Evolutionary conservation across 352 stramenopile species (phyloP).

Genomic region (Globisporangium nodosum): DNA sequence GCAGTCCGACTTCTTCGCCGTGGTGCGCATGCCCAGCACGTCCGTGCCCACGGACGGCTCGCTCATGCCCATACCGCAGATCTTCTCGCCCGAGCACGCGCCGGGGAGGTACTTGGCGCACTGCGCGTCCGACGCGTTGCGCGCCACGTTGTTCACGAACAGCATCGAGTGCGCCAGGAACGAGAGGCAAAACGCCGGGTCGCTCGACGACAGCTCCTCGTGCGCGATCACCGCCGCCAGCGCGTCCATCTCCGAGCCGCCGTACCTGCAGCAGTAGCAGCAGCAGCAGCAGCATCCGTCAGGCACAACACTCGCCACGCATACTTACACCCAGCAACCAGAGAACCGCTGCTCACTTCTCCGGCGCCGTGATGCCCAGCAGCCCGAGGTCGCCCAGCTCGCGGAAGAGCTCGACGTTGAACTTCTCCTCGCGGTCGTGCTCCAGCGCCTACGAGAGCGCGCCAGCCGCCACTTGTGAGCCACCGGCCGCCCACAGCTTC

Average conservation of each 20-base stretch:
- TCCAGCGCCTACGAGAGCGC: conserved; percentile 63
- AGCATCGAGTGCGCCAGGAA: conserved; percentile 95
- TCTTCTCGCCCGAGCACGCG: conserved; percentile 90
- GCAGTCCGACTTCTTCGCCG: conserved; percentile 79
- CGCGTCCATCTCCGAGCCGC: conserved; percentile 94
- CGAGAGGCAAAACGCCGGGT: conserved; percentile 97
- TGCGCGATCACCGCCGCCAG: conserved; percentile 93
- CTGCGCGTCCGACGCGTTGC: conserved; percentile 87
- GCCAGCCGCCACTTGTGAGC: not conserved
- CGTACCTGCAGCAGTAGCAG: conserved; percentile 56
- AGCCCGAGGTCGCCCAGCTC: conserved; percentile 94
- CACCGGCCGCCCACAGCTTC: not conserved
- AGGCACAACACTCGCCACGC: not conserved
- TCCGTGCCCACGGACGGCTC: conserved; percentile 96
- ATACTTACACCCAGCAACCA: not conserved
- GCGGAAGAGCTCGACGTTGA: conserved; percentile 95
- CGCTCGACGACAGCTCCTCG: conserved; percentile 95
- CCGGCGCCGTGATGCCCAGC: conserved; percentile 93
- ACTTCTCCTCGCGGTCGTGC: conserved; percentile 95
- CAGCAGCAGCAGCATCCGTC: not conserved
- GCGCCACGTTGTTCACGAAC: conserved; percentile 92
- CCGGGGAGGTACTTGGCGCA: conserved; percentile 87
- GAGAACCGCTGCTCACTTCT: conserved; percentile 68
- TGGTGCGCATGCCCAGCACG: conserved; percentile 95
- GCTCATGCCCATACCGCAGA: conserved; percentile 99